phyloP scores from a whole-genome alignment of 1,284 basidiomycete genomes.

The Ceratobasidium sp. region DNA sequence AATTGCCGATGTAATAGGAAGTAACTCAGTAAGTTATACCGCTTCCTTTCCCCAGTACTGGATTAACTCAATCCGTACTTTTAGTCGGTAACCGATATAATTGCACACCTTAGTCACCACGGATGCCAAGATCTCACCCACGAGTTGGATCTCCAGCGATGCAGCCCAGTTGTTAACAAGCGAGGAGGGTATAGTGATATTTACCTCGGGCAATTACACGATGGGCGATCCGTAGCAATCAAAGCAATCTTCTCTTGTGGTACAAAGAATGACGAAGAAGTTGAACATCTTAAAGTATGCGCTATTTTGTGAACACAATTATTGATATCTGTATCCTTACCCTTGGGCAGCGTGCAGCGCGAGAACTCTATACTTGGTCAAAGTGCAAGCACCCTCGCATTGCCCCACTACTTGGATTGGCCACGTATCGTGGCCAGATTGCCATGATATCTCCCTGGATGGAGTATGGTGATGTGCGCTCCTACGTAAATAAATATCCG shows the following conservation, averaged over 20 bases:
- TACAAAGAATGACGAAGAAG: neutral
- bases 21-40: neutral
- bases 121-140: neutral
- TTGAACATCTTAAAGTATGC: neutral
- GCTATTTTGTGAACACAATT: neutral
- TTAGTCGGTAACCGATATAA: neutral
- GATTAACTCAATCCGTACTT: too few species aligned
- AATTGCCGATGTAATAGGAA: neutral
- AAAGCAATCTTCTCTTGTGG: neutral
- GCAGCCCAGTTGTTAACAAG: neutral
- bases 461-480: neutral
- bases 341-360: neutral
- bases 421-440: neutral
- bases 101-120: neutral
- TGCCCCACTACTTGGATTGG: neutral
- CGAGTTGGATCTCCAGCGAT: neutral
- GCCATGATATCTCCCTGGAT: slow-evolving; percentile 11
- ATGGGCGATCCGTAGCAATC: neutral
- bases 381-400: neutral
- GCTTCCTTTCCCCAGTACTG: neutral
- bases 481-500: neutral
- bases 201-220: neutral
- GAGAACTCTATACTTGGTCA: neutral
- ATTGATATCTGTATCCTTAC: neutral
- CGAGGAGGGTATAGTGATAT: neutral